Evolutionary conservation across 805 yeast genomes (phyloP), one percentile per base, ranked within the genome.

Genomic region (Spathaspora sp.): DNA sequence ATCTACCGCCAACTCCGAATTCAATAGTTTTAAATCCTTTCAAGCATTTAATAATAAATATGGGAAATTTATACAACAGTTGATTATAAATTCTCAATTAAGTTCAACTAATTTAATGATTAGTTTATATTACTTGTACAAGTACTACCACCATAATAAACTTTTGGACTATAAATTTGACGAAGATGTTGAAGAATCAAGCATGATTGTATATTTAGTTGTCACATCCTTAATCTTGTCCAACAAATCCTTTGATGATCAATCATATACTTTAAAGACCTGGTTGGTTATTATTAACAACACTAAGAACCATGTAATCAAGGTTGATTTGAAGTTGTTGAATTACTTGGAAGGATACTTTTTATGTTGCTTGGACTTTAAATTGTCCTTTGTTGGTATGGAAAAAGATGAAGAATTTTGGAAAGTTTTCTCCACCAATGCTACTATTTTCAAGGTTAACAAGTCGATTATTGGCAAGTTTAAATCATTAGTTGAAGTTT

Each of bases 201-300:
- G 57, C 5, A 54, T 64, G 49, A 44, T 57, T 10, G 57, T 60
- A 8, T 65, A 68, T 48, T 45, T 67, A 16, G 54, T 68, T 3
- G 49, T 67, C 8, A 60, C 57, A 28, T 56, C 69, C 16, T 53
- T 69, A 12, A 57, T 69, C 1, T 59, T 69, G 23, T 60, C 72
- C 29, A 69, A 79, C 60, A 79, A 79, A 60, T 64, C 75, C 19
- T 68, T 64, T 52, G 80, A 79, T 58, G 83, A 79, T 56, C 80
- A 75, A 48, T 72, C 77, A 42, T 79, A 77, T 54, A 77, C 82
- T 1, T 65, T 76, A 57, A 77, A 77, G 55, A 79, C 83, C 20
- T 76, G 83, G 83, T 64, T 76, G 10, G 63, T 58, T 52, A 57
- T 64, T 11, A 55, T 57, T 18, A 52, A 53, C 12, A 58, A 52